Percentiles rank a stretch among this genome's conserved stretches.
Conservation (phyloP, 2,329 filamentous ascomycete species). For the Aureobasidium sp. region DNA sequence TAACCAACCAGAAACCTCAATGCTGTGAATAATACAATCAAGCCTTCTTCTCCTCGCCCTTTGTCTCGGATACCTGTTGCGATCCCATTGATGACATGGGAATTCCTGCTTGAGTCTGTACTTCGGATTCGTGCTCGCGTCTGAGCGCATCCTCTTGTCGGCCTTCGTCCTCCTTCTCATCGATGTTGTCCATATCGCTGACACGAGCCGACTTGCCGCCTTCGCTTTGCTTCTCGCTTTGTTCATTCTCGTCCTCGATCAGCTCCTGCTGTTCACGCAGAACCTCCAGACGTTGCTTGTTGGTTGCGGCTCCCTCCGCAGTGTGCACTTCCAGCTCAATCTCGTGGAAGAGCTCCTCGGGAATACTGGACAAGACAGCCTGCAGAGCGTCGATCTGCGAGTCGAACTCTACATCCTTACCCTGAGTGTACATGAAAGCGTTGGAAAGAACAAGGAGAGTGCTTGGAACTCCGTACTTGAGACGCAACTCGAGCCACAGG, state of each 20-base stretch:
- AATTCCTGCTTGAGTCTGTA: constrained; percentile 13
- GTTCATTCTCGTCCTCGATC: constrained; percentile 93
- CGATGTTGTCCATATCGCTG: constrained; percentile 85
- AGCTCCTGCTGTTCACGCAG: constrained; percentile 97
- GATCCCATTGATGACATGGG: neutral
- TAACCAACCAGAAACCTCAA: constrained; percentile 6
- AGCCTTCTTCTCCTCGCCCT: constrained; percentile 12
- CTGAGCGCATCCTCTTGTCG: constrained; percentile 25
- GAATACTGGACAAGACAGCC: constrained; percentile 86
- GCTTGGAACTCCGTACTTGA: constrained; percentile 92
- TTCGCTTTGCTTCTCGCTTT: constrained; percentile 73
- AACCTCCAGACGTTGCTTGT: constrained; percentile 97
- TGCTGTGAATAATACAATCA: neutral
- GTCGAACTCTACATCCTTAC: constrained; percentile 74
- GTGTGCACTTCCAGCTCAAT: constrained; percentile 97
- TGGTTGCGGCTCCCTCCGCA: constrained; percentile 92
- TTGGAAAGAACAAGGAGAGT: constrained; percentile 94
- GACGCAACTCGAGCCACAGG: constrained; percentile 87
- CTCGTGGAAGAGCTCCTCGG: constrained; percentile 98
- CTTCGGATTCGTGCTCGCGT: constrained; percentile 22
- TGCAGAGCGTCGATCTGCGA: constrained; percentile 90
- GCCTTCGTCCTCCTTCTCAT: constrained; percentile 72
- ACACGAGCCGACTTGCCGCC: constrained; percentile 44
- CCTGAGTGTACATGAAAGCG: constrained; percentile 91
- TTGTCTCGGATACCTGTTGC: neutral